phyloP scores from a whole-genome alignment of 805 yeast genomes.

The Ogataea thermomethanolica region DNA sequence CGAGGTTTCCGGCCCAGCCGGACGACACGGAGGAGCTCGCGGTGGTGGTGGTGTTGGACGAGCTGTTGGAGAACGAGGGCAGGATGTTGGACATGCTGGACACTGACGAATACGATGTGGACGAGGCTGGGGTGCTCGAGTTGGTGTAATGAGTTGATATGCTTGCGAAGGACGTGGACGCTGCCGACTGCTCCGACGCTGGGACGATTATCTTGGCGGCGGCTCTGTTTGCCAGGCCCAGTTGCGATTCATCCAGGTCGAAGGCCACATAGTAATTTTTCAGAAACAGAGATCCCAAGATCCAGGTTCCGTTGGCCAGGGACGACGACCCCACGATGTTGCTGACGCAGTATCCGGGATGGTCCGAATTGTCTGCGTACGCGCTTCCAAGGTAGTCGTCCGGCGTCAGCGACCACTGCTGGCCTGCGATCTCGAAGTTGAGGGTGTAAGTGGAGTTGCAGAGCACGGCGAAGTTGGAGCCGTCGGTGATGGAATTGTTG shows the following conservation, averaged over 20 bases:
- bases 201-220: conserved; percentile 22
- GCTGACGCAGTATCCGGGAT: conserved; percentile 56
- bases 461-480: conserved; percentile 57
- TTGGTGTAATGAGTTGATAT: background rate
- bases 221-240: conserved; percentile 54
- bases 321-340: conserved; percentile 56
- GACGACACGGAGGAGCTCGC: conserved; percentile 1
- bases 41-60: conserved; percentile 1
- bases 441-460: conserved; percentile 47
- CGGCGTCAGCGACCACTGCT: conserved; percentile 44
- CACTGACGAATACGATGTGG: background rate
- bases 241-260: conserved; percentile 44
- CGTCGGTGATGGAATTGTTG: conserved; percentile 48
- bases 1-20: conserved; percentile 2
- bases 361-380: conserved; percentile 35
- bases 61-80: background rate
- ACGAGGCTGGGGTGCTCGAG: background rate
- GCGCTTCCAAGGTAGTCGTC: conserved; percentile 46
- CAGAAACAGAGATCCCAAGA: conserved; percentile 61
- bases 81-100: background rate
- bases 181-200: background rate
- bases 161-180: background rate
- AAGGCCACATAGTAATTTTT: conserved; percentile 54
- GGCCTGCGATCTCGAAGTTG: conserved; percentile 40
- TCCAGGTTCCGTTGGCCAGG: conserved; percentile 46